Evolutionary conservation across 1,139 yeast genomes (phyloP), one percentile per base, ranked within the genome.

Genomic region (Blastobotrys aristatus): DNA sequence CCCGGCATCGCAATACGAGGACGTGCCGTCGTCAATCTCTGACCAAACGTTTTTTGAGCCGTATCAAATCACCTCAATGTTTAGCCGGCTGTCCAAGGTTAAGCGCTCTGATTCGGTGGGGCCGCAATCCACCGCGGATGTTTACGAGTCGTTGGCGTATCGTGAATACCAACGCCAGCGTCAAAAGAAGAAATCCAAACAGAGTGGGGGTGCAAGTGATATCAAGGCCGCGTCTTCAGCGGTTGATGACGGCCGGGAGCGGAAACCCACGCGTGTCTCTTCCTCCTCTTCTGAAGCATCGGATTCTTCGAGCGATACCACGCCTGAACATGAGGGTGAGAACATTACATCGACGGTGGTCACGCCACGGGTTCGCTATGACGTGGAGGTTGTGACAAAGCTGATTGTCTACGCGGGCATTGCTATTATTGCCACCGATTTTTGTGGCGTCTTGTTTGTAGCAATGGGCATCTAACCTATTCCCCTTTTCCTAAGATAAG

Each of bases 341-440:
- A 57, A 59, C 16, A 56, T 62, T 48, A 49, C 56, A 44, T 57
- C 65, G 1, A 50, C 56, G 70, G 39, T 79, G 68, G 61, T 72
- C 65, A 59, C 54, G 18, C 71, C 72, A 2, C 60, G 74, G 30
- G 63, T 79, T 10, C 70, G 89, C 47, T 82, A 80, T 58, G 92
- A 84, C 53, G 82, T 84, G 27, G 90, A 83, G 54, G 84, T 84
- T 16, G 69, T 85, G 39, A 87, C 92, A 11, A 72, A 90, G 58
- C 64, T 85, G 50, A 69, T 83, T 17, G 84, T 86, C 1, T 88
- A 88, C 63, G 80, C 84, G 2, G 95, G 95, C 0, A 77, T 87
- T 24, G 72, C 87, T 0, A 57, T 68, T 24, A 53, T 62, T 35
- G 57, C 60, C 3, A 49, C 53, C 20, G 59, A 53, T 46, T 39